phyloP scores from a whole-genome alignment of 805 yeast species.

The Candida hungchunana region DNA sequence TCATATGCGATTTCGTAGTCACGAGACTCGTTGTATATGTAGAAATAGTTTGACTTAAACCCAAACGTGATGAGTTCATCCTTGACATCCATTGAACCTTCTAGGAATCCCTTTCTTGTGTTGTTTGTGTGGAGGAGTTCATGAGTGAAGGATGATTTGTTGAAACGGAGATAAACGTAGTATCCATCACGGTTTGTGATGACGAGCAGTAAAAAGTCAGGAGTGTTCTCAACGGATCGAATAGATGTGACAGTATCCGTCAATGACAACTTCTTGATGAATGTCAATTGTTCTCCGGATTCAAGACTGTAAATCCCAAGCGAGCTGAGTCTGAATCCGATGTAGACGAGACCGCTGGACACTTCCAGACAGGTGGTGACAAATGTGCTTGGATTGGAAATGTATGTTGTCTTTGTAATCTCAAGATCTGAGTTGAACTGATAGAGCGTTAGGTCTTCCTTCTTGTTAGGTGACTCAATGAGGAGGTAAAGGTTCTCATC shows the following conservation, averaged over 20 bases:
- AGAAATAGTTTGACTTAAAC: slow-evolving; percentile 74
- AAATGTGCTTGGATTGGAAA: slow-evolving; percentile 45
- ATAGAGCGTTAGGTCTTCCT: slow-evolving; percentile 44
- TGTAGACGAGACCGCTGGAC: slow-evolving; percentile 41
- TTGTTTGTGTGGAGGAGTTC: slow-evolving; percentile 51
- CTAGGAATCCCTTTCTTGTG: slow-evolving; percentile 72
- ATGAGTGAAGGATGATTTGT: slow-evolving; percentile 21
- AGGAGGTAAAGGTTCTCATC: slow-evolving; percentile 35
- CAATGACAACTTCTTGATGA: slow-evolving; percentile 44
- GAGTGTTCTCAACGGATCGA: slow-evolving; percentile 30
- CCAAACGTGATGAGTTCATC: slow-evolving; percentile 66
- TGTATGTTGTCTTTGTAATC: slow-evolving; percentile 17
- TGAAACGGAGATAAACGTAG: slow-evolving; percentile 40
- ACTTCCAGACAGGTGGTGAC: slow-evolving; percentile 54
- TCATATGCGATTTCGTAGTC: slow-evolving; percentile 68
- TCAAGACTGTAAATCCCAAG: slow-evolving; percentile 49
- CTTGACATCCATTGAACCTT: slow-evolving; percentile 52
- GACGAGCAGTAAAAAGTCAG: slow-evolving; percentile 26
- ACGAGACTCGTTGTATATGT: slow-evolving; percentile 75
- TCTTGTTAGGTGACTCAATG: slow-evolving; percentile 66
- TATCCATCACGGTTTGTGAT: slow-evolving; percentile 67
- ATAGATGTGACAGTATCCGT: slow-evolving; percentile 71
- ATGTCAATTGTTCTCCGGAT: slow-evolving; percentile 20
- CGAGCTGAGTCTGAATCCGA: slow-evolving; percentile 74
- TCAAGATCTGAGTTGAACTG: slow-evolving; percentile 32